Evolutionary conservation across 331 rosid species (phyloP).

Genomic region (Quercus tomentella): DNA sequence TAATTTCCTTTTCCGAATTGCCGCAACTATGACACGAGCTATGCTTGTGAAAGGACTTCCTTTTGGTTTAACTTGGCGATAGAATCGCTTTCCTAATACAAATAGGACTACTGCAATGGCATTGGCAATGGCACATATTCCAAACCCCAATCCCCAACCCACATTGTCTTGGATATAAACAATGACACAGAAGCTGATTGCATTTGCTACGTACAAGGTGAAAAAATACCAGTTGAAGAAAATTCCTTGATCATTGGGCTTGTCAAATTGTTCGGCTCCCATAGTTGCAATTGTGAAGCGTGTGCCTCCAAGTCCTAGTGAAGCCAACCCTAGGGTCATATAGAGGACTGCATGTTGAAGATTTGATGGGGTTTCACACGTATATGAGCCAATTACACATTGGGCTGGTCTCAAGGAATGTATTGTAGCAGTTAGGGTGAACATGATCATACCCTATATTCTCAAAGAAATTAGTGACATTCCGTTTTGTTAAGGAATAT

Average conservation of each 20-base stretch:
- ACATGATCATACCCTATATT: slow-evolving; percentile 21
- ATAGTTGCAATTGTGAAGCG: slow-evolving; percentile 32
- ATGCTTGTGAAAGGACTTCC: slow-evolving; percentile 32
- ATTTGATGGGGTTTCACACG: slow-evolving; percentile 15
- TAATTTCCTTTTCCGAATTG: slow-evolving; percentile 12
- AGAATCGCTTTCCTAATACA: slow-evolving; percentile 16
- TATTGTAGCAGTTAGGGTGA: slow-evolving; percentile 15
- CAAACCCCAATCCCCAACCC: slow-evolving; percentile 32
- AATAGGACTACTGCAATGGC: slow-evolving; percentile 2
- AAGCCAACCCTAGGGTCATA: slow-evolving; percentile 15
- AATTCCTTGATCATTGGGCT: slow-evolving; percentile 6
- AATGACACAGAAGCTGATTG: slow-evolving; percentile 8
- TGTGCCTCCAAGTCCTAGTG: slow-evolving; percentile 27
- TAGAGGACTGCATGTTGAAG: slow-evolving; percentile 23
- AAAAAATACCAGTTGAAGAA: slow-evolving; percentile 34
- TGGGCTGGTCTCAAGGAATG: slow-evolving; percentile 15
- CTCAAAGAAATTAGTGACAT: not conserved
- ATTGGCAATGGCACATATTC: slow-evolving; percentile 12
- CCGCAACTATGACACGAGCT: slow-evolving; percentile 20
- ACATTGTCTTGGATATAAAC: slow-evolving; percentile 30
- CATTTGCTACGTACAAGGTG: slow-evolving; percentile 15
- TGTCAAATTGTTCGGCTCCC: slow-evolving; percentile 33
- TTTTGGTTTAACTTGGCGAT: slow-evolving; percentile 20
- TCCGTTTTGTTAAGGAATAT: too few relatives aligned
- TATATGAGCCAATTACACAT: slow-evolving; percentile 3